Evolutionary conservation across 2,329 filamentous ascomycete species (phyloP).

Genomic region (Polychaeton citri): DNA sequence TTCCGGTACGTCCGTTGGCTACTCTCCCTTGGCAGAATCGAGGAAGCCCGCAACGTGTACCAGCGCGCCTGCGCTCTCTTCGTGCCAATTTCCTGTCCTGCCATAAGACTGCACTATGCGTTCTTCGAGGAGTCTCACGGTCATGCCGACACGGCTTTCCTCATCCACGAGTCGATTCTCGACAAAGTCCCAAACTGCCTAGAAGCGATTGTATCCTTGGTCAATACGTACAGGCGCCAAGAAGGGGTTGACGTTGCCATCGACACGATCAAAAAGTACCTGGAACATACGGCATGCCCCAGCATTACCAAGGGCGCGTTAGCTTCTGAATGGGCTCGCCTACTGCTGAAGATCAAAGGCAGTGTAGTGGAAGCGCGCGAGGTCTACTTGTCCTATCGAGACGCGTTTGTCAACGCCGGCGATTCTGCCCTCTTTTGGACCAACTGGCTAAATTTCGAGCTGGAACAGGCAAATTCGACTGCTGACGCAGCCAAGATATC

Average conservation of each 20-base stretch:
- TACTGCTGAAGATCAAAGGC: conserved; percentile 80
- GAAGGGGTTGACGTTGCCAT: conserved; percentile 74
- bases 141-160: conserved; percentile 63
- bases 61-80: conserved; percentile 73
- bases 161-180: conserved; percentile 73
- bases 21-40: conserved; percentile 68
- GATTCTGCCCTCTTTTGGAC: conserved; percentile 63
- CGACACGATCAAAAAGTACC: conserved; percentile 65
- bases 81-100: conserved; percentile 73
- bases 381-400: conserved; percentile 68
- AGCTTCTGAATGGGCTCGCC: conserved; percentile 73
- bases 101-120: conserved; percentile 78
- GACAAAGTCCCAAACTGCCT: conserved; percentile 64
- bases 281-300: conserved; percentile 59
- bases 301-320: conserved; percentile 74
- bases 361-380: conserved; percentile 62
- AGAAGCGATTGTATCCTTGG: conserved; percentile 77
- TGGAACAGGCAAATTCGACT: conserved; percentile 60
- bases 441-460: conserved; percentile 77
- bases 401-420: conserved; percentile 67
- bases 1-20: conserved; percentile 95
- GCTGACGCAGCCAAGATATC: conserved; percentile 52
- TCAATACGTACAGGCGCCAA: conserved; percentile 74
- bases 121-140: conserved; percentile 84
- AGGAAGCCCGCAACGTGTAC: conserved; percentile 87